These are phyloP conservation scores for Setaria viridis DNA, from an alignment of 202 grass and related monocot species.

Conservation along the genomic window DNA sequence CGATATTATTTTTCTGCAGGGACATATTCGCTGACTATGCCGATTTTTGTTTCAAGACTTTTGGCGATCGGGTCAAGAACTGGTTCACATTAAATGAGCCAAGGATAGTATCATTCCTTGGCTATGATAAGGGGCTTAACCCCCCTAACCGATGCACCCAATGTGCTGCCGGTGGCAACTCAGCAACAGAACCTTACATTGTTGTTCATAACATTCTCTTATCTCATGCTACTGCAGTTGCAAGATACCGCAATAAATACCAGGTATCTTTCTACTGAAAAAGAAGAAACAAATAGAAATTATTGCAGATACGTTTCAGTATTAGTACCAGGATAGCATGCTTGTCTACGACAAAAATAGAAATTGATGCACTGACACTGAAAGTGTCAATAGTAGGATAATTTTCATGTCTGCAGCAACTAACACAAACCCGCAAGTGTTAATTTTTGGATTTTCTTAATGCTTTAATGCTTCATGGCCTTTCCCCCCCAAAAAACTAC, in stretches of 20 bases:
- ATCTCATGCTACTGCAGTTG: slow-evolving; percentile 77
- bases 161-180: slow-evolving; percentile 62
- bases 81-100: slow-evolving; percentile 90
- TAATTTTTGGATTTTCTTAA: not conserved
- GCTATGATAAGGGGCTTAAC: slow-evolving; percentile 55
- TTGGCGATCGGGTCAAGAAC: slow-evolving; percentile 75
- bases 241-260: slow-evolving; percentile 77
- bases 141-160: slow-evolving; percentile 61
- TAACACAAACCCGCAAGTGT: not conserved
- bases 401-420: not conserved
- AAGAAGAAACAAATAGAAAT: not conserved
- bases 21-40: slow-evolving; percentile 66
- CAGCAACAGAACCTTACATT: slow-evolving; percentile 83
- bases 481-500: too few relatives aligned
- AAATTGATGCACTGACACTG: not conserved
- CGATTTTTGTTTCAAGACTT: slow-evolving; percentile 82
- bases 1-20: slow-evolving; percentile 45
- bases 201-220: slow-evolving; percentile 80
- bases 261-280: slow-evolving; percentile 53
- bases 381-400: slow-evolving; percentile 2
- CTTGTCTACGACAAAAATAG: not conserved
- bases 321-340: slow-evolving; percentile 15
- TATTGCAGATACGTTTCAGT: not conserved
- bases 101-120: slow-evolving; percentile 65
- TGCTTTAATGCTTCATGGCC: too few relatives aligned